Percentiles rank a stretch among this genome's conserved stretches.
These are phyloP conservation scores for Phenoliferia sp. DNA, from an alignment of 1,284 basidiomycete genomes.

Conservation along the genomic window DNA sequence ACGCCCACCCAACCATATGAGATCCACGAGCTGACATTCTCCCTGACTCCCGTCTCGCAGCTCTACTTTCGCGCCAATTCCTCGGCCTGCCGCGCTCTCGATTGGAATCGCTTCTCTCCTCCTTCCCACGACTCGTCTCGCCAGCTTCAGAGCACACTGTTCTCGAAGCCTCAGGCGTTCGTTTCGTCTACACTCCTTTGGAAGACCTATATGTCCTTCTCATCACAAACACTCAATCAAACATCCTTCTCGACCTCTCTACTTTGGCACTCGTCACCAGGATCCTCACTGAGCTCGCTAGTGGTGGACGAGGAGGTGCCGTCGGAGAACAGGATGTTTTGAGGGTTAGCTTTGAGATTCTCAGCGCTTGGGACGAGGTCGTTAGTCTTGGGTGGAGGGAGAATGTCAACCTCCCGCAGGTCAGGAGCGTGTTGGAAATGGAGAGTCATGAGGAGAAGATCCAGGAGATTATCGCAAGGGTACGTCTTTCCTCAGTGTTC, in stretches of 20 bases:
- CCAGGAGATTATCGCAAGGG: slow-evolving; percentile 94
- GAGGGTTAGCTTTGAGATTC: slow-evolving; percentile 87
- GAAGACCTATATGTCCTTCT: slow-evolving; percentile 97
- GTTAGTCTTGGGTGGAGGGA: slow-evolving; percentile 92
- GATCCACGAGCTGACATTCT: too few species aligned
- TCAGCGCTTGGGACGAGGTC: slow-evolving; percentile 96
- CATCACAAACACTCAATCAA: slow-evolving; percentile 96
- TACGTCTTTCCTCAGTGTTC: slow-evolving; percentile 45
- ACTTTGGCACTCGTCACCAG: slow-evolving; percentile 91
- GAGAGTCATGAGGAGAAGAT: slow-evolving; percentile 99
- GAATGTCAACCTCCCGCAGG: slow-evolving; percentile 85
- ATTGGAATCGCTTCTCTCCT: slow-evolving; percentile 90
- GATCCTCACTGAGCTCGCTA: slow-evolving; percentile 78
- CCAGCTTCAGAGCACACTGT: slow-evolving; percentile 91
- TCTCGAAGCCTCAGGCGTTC: slow-evolving; percentile 68
- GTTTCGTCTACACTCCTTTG: slow-evolving; percentile 96
- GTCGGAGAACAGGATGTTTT: slow-evolving; percentile 86
- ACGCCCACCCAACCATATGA: too few species aligned
- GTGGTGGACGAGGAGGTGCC: slow-evolving; percentile 58
- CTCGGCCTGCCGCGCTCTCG: slow-evolving; percentile 86
- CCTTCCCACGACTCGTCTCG: slow-evolving; percentile 96
- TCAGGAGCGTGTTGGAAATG: slow-evolving; percentile 90
- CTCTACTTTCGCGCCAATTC: slow-evolving; percentile 94
- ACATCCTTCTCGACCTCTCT: slow-evolving; percentile 97
- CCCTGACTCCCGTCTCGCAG: too few species aligned